These are phyloP conservation scores for Sesbania bispinosa DNA, from an alignment of 306 rosid species.

Conservation along the genomic window DNA sequence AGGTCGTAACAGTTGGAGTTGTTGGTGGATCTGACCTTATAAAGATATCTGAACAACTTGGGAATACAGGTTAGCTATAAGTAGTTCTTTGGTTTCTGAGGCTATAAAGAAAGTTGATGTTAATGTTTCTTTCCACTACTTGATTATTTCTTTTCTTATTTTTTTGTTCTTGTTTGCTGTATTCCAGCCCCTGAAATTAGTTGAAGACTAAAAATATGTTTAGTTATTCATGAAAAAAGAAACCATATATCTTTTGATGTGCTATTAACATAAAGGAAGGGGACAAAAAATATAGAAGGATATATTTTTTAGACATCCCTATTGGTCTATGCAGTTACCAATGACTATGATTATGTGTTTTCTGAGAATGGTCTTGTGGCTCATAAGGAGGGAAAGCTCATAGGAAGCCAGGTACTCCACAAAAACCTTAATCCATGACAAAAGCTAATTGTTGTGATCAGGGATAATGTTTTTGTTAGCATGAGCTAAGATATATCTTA, in stretches of 20 bases:
- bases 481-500: not conserved
- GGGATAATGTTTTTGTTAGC: not conserved
- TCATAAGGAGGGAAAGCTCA: no score
- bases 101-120: not conserved
- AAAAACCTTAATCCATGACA: not conserved
- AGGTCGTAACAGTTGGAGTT: conserved; percentile 78
- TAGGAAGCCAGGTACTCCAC: conserved; percentile 64
- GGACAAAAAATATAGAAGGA: not conserved
- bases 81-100: not conserved
- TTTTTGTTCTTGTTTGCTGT: not conserved
- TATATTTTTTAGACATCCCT: not conserved
- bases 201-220: not conserved
- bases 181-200: not conserved
- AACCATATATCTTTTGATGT: not conserved
- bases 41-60: conserved; percentile 90
- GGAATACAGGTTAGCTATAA: conserved; percentile 54
- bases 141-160: not conserved
- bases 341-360: no score
- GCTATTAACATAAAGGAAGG: not conserved
- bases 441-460: not conserved
- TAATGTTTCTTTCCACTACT: not conserved
- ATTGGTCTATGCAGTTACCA: conserved; percentile 49
- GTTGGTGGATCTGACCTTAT: conserved; percentile 86
- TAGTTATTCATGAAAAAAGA: not conserved
- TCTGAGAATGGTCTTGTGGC: no score